phyloP scores from a whole-genome alignment of 1,139 yeast genomes.

The Tardiomyces blankii region DNA sequence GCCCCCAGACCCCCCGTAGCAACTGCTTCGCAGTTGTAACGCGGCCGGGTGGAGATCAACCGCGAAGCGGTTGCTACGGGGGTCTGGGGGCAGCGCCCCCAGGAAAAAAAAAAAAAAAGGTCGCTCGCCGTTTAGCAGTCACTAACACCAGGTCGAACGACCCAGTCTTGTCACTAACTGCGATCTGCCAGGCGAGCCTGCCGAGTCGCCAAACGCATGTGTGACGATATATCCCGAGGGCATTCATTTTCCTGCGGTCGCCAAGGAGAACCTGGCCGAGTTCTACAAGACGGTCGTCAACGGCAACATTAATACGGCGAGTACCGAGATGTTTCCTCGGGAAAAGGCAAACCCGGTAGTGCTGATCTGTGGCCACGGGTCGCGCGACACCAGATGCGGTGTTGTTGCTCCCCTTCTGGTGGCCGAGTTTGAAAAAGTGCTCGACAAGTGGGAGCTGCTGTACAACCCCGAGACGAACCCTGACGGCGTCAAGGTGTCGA shows the following conservation, averaged over 20 bases:
- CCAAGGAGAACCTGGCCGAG: conserved; percentile 21
- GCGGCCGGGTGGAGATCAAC: too few species aligned
- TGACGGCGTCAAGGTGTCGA: conserved; percentile 36
- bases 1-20: too few species aligned
- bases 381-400: conserved; percentile 61
- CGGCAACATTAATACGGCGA: conserved; percentile 4
- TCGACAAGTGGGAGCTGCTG: conserved; percentile 24
- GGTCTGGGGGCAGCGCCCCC: too few species aligned
- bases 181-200: conserved; percentile 10
- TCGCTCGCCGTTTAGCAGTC: too few species aligned
- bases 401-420: conserved; percentile 44
- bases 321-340: conserved; percentile 19
- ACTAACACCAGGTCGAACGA: conserved; percentile 27
- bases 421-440: conserved; percentile 38
- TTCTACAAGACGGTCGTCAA: conserved; percentile 32
- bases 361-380: conserved; percentile 55
- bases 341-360: conserved; percentile 19
- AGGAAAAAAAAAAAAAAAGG: too few species aligned
- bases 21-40: too few species aligned
- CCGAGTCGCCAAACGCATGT: conserved; percentile 5
- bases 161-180: conserved; percentile 45
- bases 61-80: too few species aligned
- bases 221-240: conserved; percentile 48
- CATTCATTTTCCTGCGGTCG: conserved; percentile 29
- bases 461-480: conserved; percentile 17